Evolutionary conservation across 306 rosid species (phyloP), one percentile per base, ranked within the genome.

Genomic region (Cucurbita maxima): DNA sequence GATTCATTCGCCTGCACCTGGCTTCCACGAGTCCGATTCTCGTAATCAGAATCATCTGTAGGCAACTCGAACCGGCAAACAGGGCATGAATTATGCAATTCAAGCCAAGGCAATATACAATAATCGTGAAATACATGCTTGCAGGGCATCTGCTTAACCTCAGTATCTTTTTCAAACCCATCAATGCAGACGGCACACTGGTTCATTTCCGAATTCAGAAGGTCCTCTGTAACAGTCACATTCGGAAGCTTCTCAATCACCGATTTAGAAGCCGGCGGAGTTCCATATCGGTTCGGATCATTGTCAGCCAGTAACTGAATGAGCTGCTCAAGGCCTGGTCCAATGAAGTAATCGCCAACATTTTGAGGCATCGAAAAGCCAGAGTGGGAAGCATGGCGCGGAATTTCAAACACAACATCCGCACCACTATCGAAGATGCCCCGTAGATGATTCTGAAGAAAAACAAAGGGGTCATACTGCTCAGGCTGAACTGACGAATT

Each of bases 131-230:
- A 92, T 18, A 92, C 79, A 77, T 92, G 97, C 76, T 89, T 92
- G 63, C 97, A 92, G 5, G 97, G 97, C 81, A 92, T 83, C 82
- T 88, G 95, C 67, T 84, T 92, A 13, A 90, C 97, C 78, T 55
- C 77, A 58, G 85, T 94, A 1, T 78, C 88, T 2, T 85, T 83
- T 60, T 75, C 87, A 62, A 92, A 89, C 36, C 77, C 79, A 56
- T 92, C 98, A 67, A 86, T 88, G 41, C 98, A 92, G 56, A 92
- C 96, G 0, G 98, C 98, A 12, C 98, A 92, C 79, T 92, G 98
- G 9, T 92, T 79, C 0, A 89, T 85, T 57, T 92, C 98, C 8
- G 96, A 84, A 7, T 76, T 84, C 73, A 88, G 79, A 14, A 89
- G 51, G 52, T 83, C 95, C 67, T 84, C 79, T 0, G 87, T 37